Conservation (phyloP, 2,329 filamentous ascomycete genomes). For the Dryadomyces quercivorus region DNA sequence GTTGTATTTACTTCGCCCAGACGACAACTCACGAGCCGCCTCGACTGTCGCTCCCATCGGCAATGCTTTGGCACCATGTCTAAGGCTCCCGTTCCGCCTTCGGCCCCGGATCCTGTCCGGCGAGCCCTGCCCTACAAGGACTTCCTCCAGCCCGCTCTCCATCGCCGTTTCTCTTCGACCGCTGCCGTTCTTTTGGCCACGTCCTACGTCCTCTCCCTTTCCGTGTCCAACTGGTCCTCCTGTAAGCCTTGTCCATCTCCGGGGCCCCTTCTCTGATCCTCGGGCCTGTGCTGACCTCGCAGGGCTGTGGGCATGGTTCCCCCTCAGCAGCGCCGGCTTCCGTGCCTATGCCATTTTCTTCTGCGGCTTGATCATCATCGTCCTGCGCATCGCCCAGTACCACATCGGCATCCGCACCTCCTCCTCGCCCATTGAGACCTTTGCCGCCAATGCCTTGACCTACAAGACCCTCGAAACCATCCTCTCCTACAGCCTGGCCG, state of each 20-base stretch:
- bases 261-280: not conserved
- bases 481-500: slow-evolving; percentile 66
- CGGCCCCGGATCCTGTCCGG: slow-evolving; percentile 30
- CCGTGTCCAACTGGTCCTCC: slow-evolving; percentile 57
- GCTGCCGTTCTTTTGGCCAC: slow-evolving; percentile 55
- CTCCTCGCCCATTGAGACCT: slow-evolving; percentile 52
- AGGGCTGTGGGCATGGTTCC: slow-evolving; percentile 84
- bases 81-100: slow-evolving; percentile 18
- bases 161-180: slow-evolving; percentile 74
- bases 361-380: slow-evolving; percentile 63
- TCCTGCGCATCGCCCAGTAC: slow-evolving; percentile 76
- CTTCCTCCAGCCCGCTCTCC: slow-evolving; percentile 78
- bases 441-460: slow-evolving; percentile 44
- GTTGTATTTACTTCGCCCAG: too few relatives aligned
- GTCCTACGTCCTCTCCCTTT: slow-evolving; percentile 61
- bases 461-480: slow-evolving; percentile 56
- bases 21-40: not conserved
- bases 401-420: slow-evolving; percentile 65
- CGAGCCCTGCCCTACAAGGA: slow-evolving; percentile 60
- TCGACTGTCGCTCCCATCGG: not conserved
- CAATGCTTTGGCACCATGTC: slow-evolving; percentile 26
- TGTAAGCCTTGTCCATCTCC: slow-evolving; percentile 34
- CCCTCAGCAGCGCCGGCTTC: slow-evolving; percentile 61
- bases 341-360: slow-evolving; percentile 66
- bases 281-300: not conserved